Percentiles rank a stretch among this genome's conserved stretches.
Conservation (phyloP, 345 rosid genomes). For the Corymbia maculata region DNA sequence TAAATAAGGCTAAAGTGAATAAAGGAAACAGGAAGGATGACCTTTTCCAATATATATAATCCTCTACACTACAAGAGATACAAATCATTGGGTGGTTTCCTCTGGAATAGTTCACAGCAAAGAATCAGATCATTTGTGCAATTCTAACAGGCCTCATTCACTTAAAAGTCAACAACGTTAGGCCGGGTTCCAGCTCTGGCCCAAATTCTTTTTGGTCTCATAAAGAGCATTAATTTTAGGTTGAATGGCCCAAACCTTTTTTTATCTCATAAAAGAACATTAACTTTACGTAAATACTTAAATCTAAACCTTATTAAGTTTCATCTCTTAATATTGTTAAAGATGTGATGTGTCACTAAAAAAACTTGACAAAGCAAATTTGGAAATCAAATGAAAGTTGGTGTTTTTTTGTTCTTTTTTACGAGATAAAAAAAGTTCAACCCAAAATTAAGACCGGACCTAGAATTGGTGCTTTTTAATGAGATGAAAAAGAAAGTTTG, state of each 20-base stretch:
- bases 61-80: neutral
- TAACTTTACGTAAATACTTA: neutral
- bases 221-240: neutral
- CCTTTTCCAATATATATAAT: neutral
- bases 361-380: neutral
- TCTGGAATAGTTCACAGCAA: neutral
- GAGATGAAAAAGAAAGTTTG: neutral
- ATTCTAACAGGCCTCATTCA: neutral
- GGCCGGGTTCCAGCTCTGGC: neutral
- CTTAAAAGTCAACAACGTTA: neutral
- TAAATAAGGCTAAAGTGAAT: neutral
- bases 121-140: neutral
- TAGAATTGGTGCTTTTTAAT: neutral
- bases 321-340: neutral
- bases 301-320: neutral
- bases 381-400: neutral
- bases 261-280: neutral
- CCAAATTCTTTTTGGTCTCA: neutral
- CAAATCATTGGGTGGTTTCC: neutral
- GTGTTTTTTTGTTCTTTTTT: neutral
- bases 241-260: neutral
- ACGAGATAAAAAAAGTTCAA: neutral
- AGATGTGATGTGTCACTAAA: neutral
- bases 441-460: neutral
- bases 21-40: neutral